phyloP scores from a whole-genome alignment of 345 rosid species.

The Populus pruinosa region DNA sequence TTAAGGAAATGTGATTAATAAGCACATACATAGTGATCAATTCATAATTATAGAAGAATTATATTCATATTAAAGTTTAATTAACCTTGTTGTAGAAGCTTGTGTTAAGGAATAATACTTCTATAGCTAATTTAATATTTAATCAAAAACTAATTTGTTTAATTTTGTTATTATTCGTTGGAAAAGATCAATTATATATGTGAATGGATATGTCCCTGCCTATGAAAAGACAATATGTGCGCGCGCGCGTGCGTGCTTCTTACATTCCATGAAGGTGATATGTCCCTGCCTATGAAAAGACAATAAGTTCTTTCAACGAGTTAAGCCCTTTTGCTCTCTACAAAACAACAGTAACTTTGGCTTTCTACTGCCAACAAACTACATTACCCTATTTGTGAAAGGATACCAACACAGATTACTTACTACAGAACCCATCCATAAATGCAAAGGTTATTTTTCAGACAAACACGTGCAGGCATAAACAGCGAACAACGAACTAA shows the following conservation, averaged over 20 bases:
- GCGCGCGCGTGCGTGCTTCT: neutral
- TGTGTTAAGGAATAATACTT: too few relatives aligned
- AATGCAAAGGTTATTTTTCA: neutral
- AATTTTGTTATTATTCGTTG: too few relatives aligned
- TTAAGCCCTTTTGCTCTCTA: neutral
- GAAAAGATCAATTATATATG: too few relatives aligned
- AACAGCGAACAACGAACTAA: neutral
- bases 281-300: neutral
- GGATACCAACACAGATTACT: neutral
- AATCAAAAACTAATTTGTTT: too few relatives aligned
- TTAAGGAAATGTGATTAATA: too few relatives aligned
- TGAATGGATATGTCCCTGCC: neutral
- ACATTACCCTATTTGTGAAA: neutral
- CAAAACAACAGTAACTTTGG: neutral
- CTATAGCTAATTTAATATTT: too few relatives aligned
- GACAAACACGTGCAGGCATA: constrained; percentile 7
- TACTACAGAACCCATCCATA: neutral
- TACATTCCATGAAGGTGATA: neutral
- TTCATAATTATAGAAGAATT: too few relatives aligned
- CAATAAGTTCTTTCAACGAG: neutral
- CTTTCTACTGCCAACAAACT: neutral
- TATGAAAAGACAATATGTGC: neutral
- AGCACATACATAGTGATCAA: too few relatives aligned
- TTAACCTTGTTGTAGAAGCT: too few relatives aligned
- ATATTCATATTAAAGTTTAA: too few relatives aligned